These are phyloP conservation scores for Penicillium sp. DNA, from an alignment of 2,329 filamentous ascomycete species.

Conservation along the genomic window DNA sequence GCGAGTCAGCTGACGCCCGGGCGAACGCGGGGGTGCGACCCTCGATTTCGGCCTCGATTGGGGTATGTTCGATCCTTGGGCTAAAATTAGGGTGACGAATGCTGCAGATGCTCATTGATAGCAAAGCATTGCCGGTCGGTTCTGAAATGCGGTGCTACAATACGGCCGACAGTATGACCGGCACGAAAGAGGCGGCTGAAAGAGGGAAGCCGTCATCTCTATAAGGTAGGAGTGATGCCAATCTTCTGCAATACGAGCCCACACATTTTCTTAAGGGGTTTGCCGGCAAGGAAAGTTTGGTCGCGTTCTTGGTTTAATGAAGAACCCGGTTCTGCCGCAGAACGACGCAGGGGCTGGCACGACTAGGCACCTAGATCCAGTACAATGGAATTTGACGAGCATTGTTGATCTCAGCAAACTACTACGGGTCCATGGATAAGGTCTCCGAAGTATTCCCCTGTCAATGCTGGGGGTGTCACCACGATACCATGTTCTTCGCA, in stretches of 20 bases:
- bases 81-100: not conserved
- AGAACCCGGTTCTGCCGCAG: not conserved
- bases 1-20: slow-evolving; percentile 15
- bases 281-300: not conserved
- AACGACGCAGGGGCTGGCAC: slow-evolving; percentile 14
- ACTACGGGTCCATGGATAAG: not conserved
- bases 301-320: not conserved
- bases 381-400: not conserved
- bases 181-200: not conserved
- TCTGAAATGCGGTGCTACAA: not conserved
- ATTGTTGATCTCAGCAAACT: not conserved
- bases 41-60: slow-evolving; percentile 1
- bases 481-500: no score
- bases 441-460: not conserved
- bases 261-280: not conserved
- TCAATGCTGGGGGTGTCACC: no score
- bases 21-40: slow-evolving; percentile 1
- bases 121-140: not conserved
- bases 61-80: not conserved
- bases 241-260: slow-evolving; percentile 2
- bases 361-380: slow-evolving; percentile 3
- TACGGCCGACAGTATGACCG: not conserved
- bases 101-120: not conserved
- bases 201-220: not conserved
- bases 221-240: not conserved